These are phyloP conservation scores for Mycena filopes DNA, from an alignment of 768 basidiomycete genomes.

Conservation along the genomic window DNA sequence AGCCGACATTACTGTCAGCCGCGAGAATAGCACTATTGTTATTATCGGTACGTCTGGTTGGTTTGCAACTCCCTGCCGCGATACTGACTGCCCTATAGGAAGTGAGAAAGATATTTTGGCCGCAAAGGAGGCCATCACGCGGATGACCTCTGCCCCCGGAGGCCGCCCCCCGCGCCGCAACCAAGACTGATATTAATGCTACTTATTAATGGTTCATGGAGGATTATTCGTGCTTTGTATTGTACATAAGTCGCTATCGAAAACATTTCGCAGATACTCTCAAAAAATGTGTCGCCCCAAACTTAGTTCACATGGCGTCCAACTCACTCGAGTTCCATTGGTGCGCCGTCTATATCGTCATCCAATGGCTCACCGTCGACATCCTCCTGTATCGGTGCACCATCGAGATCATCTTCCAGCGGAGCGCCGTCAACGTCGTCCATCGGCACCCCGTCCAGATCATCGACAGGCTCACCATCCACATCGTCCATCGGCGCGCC, in stretches of 20 bases:
- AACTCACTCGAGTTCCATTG: conserved; percentile 50
- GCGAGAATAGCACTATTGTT: conserved; percentile 87
- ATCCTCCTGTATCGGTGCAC: conserved; percentile 55
- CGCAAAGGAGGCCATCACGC: conserved; percentile 84
- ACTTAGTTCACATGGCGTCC: neutral
- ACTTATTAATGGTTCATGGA: conserved; percentile 5
- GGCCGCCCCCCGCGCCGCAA: conserved; percentile 54
- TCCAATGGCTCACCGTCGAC: conserved; percentile 55
- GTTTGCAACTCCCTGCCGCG: neutral
- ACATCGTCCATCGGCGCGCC: conserved; percentile 52
- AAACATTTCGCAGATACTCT: conserved; percentile 8
- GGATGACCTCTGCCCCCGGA: conserved; percentile 55
- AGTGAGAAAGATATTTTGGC: conserved; percentile 71
- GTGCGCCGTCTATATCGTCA: conserved; percentile 53
- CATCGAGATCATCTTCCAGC: conserved; percentile 53
- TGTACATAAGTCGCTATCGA: conserved; percentile 30
- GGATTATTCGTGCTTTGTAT: conserved; percentile 30
- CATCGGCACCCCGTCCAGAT: conserved; percentile 55
- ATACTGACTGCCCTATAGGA: conserved; percentile 54
- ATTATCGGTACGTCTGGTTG: conserved; percentile 74
- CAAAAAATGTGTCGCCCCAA: neutral
- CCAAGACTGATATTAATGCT: conserved; percentile 28
- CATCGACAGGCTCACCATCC: conserved; percentile 27
- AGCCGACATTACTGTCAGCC: conserved; percentile 91
- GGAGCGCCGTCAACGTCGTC: conserved; percentile 56